Base-by-base conservation (phyloP, 495 filamentous ascomycete species). In the Aspergillus nanangensis region DNA sequence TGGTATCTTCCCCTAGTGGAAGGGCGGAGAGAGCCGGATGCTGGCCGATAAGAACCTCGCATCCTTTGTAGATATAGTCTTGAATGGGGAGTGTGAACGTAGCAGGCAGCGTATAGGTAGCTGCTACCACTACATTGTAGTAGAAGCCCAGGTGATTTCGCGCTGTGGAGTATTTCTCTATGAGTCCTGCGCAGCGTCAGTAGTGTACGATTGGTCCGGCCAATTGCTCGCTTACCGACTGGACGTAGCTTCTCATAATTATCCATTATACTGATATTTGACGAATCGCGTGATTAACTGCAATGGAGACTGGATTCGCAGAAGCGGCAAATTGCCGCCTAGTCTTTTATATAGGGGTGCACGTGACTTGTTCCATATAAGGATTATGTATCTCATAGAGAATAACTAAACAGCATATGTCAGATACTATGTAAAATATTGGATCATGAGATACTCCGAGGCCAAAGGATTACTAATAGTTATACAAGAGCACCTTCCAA, bases 71-170 rank as follows among this genome's bases (percentile, higher is more conserved):
- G 5, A 76, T 47, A 18, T 61, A 60, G 11, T 62, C 47, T 43
- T 66, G 55, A 11, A 67, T 37, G 4, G 69, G 51, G 7, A 67
- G 51, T 1, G 46, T 48, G 38, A 46, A 67, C 1, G 55, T 22
- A 0, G 53, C 36, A 4, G 69, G 62, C 1, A 69, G 49, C 3
- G 38, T 50, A 47, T 77, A 78, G 9, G 51, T 60, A 8, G 67
- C 69, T 21, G 70, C 51, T 5, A 68, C 41, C 1, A 47, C 63
- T 20, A 73, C 66, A 41, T 75, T 77, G 41, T 59, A 45, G 46
- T 77, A 78, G 38, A 73, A 71, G n/a, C 56, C 46, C 1, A 74
- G 41, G 11, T 64, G 53, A 37, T 77, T 70, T 10, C 72, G 63
- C 14, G 59, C 45, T 0, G 69, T 73, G 13, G 64, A 74, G 56